Conservation (phyloP, 2,329 filamentous ascomycete species). For the Exophiala viscosa region DNA sequence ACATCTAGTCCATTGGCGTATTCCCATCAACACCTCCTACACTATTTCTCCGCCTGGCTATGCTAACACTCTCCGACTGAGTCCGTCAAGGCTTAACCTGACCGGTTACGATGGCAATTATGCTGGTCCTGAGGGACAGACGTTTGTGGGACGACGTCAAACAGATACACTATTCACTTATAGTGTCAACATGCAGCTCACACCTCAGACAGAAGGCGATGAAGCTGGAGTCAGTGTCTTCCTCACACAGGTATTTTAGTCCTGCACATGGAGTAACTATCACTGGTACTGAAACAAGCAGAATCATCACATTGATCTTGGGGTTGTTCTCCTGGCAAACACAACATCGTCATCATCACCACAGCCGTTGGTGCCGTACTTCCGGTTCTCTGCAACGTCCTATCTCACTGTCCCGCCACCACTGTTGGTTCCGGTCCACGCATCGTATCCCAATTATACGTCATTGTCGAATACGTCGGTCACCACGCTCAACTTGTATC, state of each 20-base stretch:
- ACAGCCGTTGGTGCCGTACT: neutral
- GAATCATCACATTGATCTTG: neutral
- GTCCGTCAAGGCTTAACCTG: neutral
- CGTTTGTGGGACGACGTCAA: neutral
- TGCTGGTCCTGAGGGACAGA: neutral
- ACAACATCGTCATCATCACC: neutral
- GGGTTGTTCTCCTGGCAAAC: neutral
- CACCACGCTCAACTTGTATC: neutral
- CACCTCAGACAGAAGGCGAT: neutral
- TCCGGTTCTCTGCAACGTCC: neutral
- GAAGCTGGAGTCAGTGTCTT: neutral
- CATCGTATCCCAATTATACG: neutral
- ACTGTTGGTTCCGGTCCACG: neutral
- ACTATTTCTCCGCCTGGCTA: neutral
- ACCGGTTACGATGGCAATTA: neutral
- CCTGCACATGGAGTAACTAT: neutral
- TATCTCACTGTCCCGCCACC: neutral
- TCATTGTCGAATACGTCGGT: neutral
- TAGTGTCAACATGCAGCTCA: neutral
- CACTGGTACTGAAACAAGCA: neutral
- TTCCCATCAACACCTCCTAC: neutral
- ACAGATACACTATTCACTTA: neutral
- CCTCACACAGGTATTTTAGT: neutral
- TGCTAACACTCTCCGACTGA: neutral
- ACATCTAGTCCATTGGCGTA: neutral